Evolutionary conservation across 805 yeast species (phyloP).

Genomic region (Pichia occidentalis): DNA sequence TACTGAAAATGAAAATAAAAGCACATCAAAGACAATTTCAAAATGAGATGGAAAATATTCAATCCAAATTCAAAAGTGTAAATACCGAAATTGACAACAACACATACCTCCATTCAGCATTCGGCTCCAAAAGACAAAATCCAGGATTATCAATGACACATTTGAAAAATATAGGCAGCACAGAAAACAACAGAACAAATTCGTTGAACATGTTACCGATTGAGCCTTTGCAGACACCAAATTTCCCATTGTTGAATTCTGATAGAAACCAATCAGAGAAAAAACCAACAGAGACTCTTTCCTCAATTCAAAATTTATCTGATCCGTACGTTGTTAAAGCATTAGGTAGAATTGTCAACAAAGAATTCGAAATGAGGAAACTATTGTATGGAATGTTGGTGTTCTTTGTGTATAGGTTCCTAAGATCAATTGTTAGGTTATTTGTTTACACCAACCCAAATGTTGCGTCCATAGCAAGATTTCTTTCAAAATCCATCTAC

Average conservation of each 20-base stretch:
- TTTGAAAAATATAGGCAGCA: slow-evolving; percentile 2
- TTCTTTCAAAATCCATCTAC: no score
- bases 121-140: slow-evolving; percentile 2
- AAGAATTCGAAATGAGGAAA: slow-evolving; percentile 32
- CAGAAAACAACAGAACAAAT: no score
- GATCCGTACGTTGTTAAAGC: slow-evolving; percentile 33
- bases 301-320: slow-evolving; percentile 3
- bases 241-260: no score
- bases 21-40: slow-evolving; percentile 10
- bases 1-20: slow-evolving; percentile 8
- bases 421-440: slow-evolving; percentile 20
- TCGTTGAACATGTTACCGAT: no score
- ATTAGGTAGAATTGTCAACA: slow-evolving; percentile 37
- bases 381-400: slow-evolving; percentile 27
- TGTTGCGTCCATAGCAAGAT: no score
- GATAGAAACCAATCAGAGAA: no score
- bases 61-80: background rate
- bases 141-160: background rate
- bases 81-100: background rate
- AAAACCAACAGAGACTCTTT: background rate
- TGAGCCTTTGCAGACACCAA: no score
- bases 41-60: background rate
- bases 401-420: slow-evolving; percentile 28
- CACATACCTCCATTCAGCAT: slow-evolving; percentile 8
- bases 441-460: slow-evolving; percentile 12